These are phyloP conservation scores for Biscogniauxia mediterranea DNA, from an alignment of 2,329 filamentous ascomycete species.

Conservation along the genomic window DNA sequence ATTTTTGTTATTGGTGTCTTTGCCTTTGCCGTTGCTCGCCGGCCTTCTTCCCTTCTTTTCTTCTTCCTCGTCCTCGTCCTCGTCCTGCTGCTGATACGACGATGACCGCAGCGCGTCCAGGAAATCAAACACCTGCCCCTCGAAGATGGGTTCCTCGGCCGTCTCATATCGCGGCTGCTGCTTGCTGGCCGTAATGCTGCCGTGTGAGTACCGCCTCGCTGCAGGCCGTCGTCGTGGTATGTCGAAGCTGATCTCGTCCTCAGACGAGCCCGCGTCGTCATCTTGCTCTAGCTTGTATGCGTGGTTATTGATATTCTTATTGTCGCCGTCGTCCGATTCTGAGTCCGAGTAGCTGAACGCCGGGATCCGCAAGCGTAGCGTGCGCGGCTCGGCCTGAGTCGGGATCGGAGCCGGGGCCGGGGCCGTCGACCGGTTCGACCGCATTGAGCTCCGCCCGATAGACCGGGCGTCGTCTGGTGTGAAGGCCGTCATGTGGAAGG, in stretches of 20 bases:
- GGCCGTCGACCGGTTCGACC: constrained; percentile 11
- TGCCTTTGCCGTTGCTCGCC: constrained; percentile 10
- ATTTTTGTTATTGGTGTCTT: constrained; percentile 7
- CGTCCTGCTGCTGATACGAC: constrained; percentile 1
- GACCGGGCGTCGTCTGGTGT: constrained; percentile 6
- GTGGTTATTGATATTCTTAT: neutral
- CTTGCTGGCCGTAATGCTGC: constrained; percentile 2
- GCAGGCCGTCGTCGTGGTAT: constrained; percentile 21
- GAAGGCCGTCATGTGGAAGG: constrained; percentile 8
- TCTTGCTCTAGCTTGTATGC: neutral
- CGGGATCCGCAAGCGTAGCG: constrained; percentile 17
- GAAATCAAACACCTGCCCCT: constrained; percentile 11
- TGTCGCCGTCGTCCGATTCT: constrained; percentile 10
- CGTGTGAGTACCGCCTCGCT: constrained; percentile 5
- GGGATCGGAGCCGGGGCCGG: neutral
- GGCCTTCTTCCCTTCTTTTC: constrained; percentile 13
- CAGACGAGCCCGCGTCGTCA: constrained; percentile 18
- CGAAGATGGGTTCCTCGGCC: neutral
- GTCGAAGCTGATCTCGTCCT: constrained; percentile 27
- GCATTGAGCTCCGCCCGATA: constrained; percentile 2
- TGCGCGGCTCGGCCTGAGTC: neutral
- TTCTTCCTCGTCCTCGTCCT: neutral
- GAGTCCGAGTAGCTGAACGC: constrained; percentile 19
- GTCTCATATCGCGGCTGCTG: constrained; percentile 8
- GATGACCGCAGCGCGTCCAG: constrained; percentile 5